Conservation (phyloP, 768 basidiomycete genomes). For the Pholiota microspora region DNA sequence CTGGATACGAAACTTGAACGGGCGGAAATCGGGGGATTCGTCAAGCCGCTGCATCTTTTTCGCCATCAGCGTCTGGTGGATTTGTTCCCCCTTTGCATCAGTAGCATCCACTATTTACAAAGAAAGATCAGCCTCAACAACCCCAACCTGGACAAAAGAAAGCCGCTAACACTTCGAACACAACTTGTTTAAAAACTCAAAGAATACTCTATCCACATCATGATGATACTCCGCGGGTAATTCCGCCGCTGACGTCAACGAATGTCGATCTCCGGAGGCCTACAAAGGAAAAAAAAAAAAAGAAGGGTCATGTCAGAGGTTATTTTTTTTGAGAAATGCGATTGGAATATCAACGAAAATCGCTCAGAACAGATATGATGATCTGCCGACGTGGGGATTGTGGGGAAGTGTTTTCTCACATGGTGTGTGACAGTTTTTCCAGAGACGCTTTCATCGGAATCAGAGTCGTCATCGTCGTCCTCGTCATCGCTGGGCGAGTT, state of each 20-base stretch:
- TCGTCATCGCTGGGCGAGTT: slow-evolving; percentile 49
- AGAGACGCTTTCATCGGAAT: slow-evolving; percentile 34
- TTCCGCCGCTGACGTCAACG: slow-evolving; percentile 37
- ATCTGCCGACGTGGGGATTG: too few relatives aligned
- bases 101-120: slow-evolving; percentile 74
- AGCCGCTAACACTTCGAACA: slow-evolving; percentile 84
- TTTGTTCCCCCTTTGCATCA: slow-evolving; percentile 93
- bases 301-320: too few relatives aligned
- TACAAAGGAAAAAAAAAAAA: slow-evolving; percentile 13
- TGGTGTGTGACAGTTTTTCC: slow-evolving; percentile 20
- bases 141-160: slow-evolving; percentile 16
- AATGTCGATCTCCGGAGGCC: slow-evolving; percentile 29
- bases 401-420: slow-evolving; percentile 22
- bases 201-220: slow-evolving; percentile 89
- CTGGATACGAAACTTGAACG: slow-evolving; percentile 98
- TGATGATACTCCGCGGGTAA: slow-evolving; percentile 77
- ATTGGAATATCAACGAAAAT: too few relatives aligned
- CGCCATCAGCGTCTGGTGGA: slow-evolving; percentile 98
- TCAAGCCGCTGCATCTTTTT: slow-evolving; percentile 98
- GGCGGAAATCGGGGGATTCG: slow-evolving; percentile 94
- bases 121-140: slow-evolving; percentile 13
- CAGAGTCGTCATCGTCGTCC: slow-evolving; percentile 46
- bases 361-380: too few relatives aligned
- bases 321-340: too few relatives aligned
- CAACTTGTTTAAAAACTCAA: slow-evolving; percentile 81